These are phyloP conservation scores for Gaillardinia entomophila DNA, from an alignment of 805 yeast genomes.

Conservation along the genomic window DNA sequence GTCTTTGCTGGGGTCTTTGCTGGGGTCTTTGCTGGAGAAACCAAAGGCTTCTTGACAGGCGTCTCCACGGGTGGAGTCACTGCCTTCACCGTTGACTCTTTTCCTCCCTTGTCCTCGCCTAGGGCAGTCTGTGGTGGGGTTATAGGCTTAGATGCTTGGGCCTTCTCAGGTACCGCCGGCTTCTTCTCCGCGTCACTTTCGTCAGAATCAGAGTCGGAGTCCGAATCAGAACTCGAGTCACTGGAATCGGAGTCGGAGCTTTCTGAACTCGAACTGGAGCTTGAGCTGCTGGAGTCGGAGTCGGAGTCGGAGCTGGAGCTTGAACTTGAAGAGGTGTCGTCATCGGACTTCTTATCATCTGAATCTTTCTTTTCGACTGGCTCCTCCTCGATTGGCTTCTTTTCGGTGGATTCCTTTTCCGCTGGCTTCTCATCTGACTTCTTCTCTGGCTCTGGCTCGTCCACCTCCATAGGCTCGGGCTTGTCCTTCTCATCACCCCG, in stretches of 20 bases:
- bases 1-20: too few relatives aligned
- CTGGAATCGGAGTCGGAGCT: slow-evolving; percentile 13
- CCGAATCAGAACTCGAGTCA: slow-evolving; percentile 6
- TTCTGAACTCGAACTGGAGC: slow-evolving; percentile 9
- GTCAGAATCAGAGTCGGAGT: slow-evolving; percentile 4
- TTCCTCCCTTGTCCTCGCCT: too few relatives aligned
- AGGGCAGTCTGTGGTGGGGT: too few relatives aligned
- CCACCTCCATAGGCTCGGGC: not conserved
- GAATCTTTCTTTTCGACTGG: too few relatives aligned
- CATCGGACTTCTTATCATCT: not conserved
- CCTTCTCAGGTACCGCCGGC: too few relatives aligned
- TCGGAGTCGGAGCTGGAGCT: slow-evolving; percentile 6
- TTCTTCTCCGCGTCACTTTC: slow-evolving; percentile 1
- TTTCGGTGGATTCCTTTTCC: slow-evolving; percentile 2
- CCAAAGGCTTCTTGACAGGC: too few relatives aligned
- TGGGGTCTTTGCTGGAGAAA: too few relatives aligned
- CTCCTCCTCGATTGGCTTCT: too few relatives aligned
- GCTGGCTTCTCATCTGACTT: slow-evolving; percentile 9
- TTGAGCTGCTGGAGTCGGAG: slow-evolving; percentile 7
- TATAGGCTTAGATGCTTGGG: too few relatives aligned
- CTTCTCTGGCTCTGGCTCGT: too few relatives aligned
- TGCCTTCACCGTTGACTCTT: too few relatives aligned
- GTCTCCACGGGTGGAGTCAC: too few relatives aligned
- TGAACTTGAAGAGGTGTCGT: slow-evolving; percentile 3
- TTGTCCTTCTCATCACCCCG: not conserved